Conservation (phyloP, 805 yeast genomes). For the Henningerozyma blattae region DNA sequence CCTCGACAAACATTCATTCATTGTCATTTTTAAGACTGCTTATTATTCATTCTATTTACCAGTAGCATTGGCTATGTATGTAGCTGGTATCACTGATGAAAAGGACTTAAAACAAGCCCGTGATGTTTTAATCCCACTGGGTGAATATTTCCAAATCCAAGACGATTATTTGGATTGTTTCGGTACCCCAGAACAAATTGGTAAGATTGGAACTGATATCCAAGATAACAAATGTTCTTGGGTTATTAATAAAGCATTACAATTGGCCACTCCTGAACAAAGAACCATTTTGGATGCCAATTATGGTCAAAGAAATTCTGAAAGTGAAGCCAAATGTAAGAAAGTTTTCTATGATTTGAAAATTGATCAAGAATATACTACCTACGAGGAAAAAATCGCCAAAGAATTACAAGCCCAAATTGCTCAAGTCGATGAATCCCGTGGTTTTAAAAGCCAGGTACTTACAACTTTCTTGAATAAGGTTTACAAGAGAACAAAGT, state of each 20-base stretch:
- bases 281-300: constrained; percentile 71
- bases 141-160: constrained; percentile 97
- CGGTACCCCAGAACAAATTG: constrained; percentile 95
- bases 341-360: constrained; percentile 61
- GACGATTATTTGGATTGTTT: constrained; percentile 95
- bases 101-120: constrained; percentile 77
- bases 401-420: constrained; percentile 52
- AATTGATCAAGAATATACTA: constrained; percentile 56
- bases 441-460: constrained; percentile 90
- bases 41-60: constrained; percentile 95
- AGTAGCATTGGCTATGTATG: constrained; percentile 91
- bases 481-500: constrained; percentile 89
- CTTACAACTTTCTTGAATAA: constrained; percentile 74
- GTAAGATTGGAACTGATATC: constrained; percentile 97
- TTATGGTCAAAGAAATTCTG: constrained; percentile 76
- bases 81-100: constrained; percentile 65
- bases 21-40: constrained; percentile 94
- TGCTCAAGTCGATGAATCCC: constrained; percentile 66
- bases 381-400: constrained; percentile 75
- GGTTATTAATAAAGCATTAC: constrained; percentile 89
- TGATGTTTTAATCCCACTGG: constrained; percentile 83
- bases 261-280: constrained; percentile 68
- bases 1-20: constrained; percentile 82
- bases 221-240: constrained; percentile 98
- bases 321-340: constrained; percentile 57